Evolutionary conservation across 1,139 yeast genomes (phyloP).

Genomic region (Yamadazyma trypodendri): DNA sequence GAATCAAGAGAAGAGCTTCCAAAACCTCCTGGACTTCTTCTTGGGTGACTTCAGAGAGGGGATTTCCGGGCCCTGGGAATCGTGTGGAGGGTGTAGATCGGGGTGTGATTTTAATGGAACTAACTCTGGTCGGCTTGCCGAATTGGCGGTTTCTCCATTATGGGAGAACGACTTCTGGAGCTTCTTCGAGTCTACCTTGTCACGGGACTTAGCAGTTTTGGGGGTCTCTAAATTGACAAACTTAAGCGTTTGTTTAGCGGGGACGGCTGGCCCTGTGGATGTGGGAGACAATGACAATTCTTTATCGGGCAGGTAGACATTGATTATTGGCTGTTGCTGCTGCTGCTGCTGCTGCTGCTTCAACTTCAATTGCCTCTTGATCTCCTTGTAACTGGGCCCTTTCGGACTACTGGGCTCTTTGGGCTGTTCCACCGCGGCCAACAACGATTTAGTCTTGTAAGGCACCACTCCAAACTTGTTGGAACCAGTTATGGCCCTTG

Average conservation of each 20-base stretch:
- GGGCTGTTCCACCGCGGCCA: slow-evolving; percentile 30
- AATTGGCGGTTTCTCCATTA: slow-evolving; percentile 20
- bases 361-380: slow-evolving; percentile 27
- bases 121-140: slow-evolving; percentile 29
- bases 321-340: neutral
- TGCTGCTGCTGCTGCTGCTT: slow-evolving; percentile 10
- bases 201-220: slow-evolving; percentile 6
- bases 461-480: slow-evolving; percentile 40
- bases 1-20: slow-evolving; percentile 32
- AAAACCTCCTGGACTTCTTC: slow-evolving; percentile 30
- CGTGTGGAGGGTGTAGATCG: slow-evolving; percentile 22
- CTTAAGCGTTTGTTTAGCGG: slow-evolving; percentile 20
- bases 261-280: slow-evolving; percentile 4
- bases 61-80: slow-evolving; percentile 6
- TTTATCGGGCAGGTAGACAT: slow-evolving; percentile 1
- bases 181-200: slow-evolving; percentile 11
- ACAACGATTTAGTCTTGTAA: slow-evolving; percentile 42
- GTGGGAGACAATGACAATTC: slow-evolving; percentile 3
- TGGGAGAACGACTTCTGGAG: slow-evolving; percentile 31
- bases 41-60: slow-evolving; percentile 21
- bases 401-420: slow-evolving; percentile 17
- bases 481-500: slow-evolving; percentile 48
- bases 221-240: slow-evolving; percentile 28
- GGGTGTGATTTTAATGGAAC: slow-evolving; percentile 45
- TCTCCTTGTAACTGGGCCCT: slow-evolving; percentile 35